These are phyloP conservation scores for Tylopilus sp. DNA, from an alignment of 768 basidiomycete species.

Conservation along the genomic window DNA sequence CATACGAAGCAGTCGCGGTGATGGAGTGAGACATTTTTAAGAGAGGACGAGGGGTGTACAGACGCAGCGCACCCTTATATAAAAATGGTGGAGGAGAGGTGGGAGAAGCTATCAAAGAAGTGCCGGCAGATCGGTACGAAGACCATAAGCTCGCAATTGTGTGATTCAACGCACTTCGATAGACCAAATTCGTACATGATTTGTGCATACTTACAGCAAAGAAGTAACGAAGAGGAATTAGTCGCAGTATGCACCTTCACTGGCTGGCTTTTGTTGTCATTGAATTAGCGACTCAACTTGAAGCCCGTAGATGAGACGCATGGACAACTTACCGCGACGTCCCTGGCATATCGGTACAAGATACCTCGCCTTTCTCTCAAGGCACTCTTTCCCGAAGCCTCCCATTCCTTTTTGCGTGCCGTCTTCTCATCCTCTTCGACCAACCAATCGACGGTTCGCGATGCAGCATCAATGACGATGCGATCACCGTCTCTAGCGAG, in stretches of 20 bases:
- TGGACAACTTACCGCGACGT: constrained; percentile 70
- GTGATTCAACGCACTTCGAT: neutral
- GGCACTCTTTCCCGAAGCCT: constrained; percentile 57
- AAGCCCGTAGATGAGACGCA: neutral
- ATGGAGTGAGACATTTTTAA: constrained; percentile 37
- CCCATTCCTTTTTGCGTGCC: constrained; percentile 63
- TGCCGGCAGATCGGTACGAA: neutral
- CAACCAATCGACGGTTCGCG: constrained; percentile 65
- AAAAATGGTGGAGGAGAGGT: too few relatives aligned
- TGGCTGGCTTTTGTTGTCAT: constrained; percentile 66
- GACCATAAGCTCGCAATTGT: neutral
- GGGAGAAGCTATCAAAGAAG: neutral
- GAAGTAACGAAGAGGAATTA: constrained; percentile 29
- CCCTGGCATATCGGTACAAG: constrained; percentile 76
- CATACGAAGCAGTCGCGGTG: constrained; percentile 54
- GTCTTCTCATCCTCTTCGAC: constrained; percentile 65
- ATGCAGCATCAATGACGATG: constrained; percentile 70
- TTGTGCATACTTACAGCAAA: constrained; percentile 3
- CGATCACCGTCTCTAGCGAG: constrained; percentile 80
- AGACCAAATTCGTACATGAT: neutral
- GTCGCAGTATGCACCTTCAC: constrained; percentile 79
- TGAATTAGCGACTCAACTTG: constrained; percentile 6
- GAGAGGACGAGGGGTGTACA: neutral
- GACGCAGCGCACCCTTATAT: neutral
- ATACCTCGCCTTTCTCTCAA: constrained; percentile 73